Evolutionary conservation across 1,284 basidiomycete species (phyloP), one percentile per base, ranked within the genome.

Genomic region (Marasmius sp.): DNA sequence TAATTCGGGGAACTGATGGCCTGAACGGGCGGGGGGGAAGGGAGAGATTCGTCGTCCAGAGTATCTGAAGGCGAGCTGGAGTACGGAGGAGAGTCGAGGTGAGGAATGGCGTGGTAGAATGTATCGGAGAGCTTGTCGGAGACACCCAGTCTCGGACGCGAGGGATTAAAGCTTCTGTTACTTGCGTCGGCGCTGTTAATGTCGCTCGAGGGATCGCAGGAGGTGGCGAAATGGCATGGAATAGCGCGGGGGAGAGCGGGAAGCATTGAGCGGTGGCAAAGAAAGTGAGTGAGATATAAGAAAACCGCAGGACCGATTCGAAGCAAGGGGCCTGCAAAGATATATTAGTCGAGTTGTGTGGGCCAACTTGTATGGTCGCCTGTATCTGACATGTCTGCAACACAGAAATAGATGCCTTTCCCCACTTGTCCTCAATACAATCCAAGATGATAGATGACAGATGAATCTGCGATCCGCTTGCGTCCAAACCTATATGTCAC

Each of bases 61-160:
- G 70, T 72, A 64, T 68, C 68, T 37, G 68, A 62, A 20, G 74
- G 70, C 8, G 74, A 75, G 62, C 69, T 69, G 43, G 75, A 70
- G 27, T 71, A 67, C 34, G 66, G 59, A 38, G 74, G 71, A 50
- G 71, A 74, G 27, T 69, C 69, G 41, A 71, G 63, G 57, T 64
- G 60, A 9, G 51, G 20, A 36, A 61, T 65, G 45, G 60, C 58
- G 6, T 49, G 45, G 34, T 58, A 61, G 58, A 59, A 60, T 18
- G 57, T 60, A 47, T 50, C 50, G 52, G 55, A 58, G 45, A 50
- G 43, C 37, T 58, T 48, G 56, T 57, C 49, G 34, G 27, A 22
- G 12, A 43, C 20, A 45, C 38, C 52, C 37, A 58, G 52, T 59
- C 56, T 58, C 3, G 38, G 50, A 54, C 62, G 60, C 60, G 51